Percentiles rank a stretch among this genome's conserved stretches.
Conservation (phyloP, 2,329 filamentous ascomycete species). For the Incumbomyces delicatus region DNA sequence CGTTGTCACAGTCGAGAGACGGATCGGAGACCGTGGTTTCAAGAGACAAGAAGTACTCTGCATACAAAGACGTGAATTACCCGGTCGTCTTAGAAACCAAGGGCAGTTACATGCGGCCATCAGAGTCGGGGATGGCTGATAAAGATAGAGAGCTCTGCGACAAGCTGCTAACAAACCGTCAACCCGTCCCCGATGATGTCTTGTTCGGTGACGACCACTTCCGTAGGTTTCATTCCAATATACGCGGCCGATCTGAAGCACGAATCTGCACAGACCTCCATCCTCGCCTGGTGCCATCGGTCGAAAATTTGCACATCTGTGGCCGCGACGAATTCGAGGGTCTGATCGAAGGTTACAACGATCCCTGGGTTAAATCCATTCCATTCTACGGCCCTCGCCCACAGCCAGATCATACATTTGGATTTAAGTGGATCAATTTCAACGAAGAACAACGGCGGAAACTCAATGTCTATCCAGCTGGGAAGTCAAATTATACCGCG, state of each 20-base stretch:
- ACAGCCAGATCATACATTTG: neutral
- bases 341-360: neutral
- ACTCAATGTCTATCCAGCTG: neutral
- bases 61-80: conserved; percentile 9
- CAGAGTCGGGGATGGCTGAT: too few relatives aligned
- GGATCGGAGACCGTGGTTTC: too few relatives aligned
- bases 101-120: too few relatives aligned
- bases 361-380: neutral
- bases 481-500: neutral
- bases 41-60: too few relatives aligned
- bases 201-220: too few relatives aligned
- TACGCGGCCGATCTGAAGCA: conserved; percentile 3
- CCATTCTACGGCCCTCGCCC: neutral
- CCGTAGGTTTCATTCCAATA: too few relatives aligned
- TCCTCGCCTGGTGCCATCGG: neutral
- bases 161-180: too few relatives aligned
- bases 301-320: neutral
- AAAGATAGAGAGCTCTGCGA: too few relatives aligned
- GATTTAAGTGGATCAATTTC: neutral
- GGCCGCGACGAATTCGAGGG: neutral
- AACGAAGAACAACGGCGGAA: neutral
- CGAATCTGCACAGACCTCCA: neutral
- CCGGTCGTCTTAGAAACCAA: too few relatives aligned
- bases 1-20: too few relatives aligned
- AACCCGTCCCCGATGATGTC: too few relatives aligned